Evolutionary conservation across 768 basidiomycete species (phyloP).

Genomic region (Lentinula detonsa): DNA sequence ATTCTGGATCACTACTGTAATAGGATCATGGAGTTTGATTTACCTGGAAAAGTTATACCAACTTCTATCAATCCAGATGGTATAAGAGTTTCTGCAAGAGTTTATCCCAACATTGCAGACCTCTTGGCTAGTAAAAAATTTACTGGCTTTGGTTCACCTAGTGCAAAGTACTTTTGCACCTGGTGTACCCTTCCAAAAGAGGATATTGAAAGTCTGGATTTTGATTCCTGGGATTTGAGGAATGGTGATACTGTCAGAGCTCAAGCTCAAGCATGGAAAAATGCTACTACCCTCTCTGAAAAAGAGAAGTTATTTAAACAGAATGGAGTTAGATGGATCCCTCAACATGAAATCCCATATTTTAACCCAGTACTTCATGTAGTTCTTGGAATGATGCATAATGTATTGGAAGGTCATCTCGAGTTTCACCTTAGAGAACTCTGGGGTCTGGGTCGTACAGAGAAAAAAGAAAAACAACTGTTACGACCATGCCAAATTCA

Average conservation of each 20-base stretch:
- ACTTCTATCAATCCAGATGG: conserved; percentile 13
- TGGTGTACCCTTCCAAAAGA: conserved; percentile 9
- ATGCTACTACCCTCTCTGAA: conserved; percentile 4
- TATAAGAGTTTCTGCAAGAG: conserved; percentile 7
- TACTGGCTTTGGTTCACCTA: conserved; percentile 12
- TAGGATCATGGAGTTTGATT: conserved; percentile 6
- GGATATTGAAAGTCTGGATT: conserved; percentile 12
- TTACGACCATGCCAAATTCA: too few species aligned
- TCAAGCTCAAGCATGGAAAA: conserved; percentile 11
- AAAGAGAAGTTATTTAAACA: background rate
- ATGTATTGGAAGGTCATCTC: conserved; percentile 20
- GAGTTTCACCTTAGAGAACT: conserved; percentile 15
- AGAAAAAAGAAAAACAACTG: conserved; percentile 3
- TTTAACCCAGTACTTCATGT: conserved; percentile 22
- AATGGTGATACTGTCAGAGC: conserved; percentile 7
- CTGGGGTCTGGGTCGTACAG: conserved; percentile 17
- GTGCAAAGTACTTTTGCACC: conserved; percentile 13
- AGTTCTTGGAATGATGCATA: conserved; percentile 24
- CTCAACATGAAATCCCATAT: conserved; percentile 18
- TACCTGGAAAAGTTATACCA: conserved; percentile 4
- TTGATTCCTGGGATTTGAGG: conserved; percentile 8
- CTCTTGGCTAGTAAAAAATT: too few species aligned
- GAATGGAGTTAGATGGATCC: conserved; percentile 13
- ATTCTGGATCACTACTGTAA: conserved; percentile 9
- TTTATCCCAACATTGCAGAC: conserved; percentile 14